Conservation (phyloP, 495 filamentous ascomycete species). For the Penicillium bovifimosum region DNA sequence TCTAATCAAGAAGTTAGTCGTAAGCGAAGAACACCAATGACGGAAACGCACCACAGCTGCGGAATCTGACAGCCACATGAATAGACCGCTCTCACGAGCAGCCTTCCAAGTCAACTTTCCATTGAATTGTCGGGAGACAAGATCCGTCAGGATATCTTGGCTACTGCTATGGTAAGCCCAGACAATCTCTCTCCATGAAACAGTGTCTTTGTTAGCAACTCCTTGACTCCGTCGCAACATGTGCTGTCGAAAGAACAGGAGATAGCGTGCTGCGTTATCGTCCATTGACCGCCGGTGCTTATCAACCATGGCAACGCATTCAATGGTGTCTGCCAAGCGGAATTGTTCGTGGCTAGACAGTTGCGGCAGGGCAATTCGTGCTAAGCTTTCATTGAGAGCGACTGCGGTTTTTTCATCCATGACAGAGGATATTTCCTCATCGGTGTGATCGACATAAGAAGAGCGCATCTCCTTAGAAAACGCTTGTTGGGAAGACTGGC, state of each 20-base stretch:
- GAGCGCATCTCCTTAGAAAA: constrained; percentile 49
- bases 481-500: constrained; percentile 32
- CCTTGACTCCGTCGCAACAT: constrained; percentile 61
- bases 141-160: constrained; percentile 87
- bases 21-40: neutral
- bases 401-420: constrained; percentile 69
- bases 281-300: constrained; percentile 89
- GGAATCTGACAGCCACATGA: constrained; percentile 86
- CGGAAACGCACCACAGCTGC: constrained; percentile 63
- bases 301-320: constrained; percentile 81
- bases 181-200: constrained; percentile 89
- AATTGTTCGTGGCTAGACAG: constrained; percentile 87
- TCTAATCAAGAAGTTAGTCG: constrained; percentile 42
- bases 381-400: constrained; percentile 72
- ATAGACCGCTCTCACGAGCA: constrained; percentile 81
- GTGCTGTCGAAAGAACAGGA: constrained; percentile 85
- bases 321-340: constrained; percentile 77
- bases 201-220: constrained; percentile 54
- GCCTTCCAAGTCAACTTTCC: constrained; percentile 76
- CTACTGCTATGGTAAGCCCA: constrained; percentile 91
- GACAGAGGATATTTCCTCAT: constrained; percentile 55
- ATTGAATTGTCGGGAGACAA: constrained; percentile 76
- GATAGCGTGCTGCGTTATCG: constrained; percentile 83
- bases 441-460: constrained; percentile 48
- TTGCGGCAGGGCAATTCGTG: constrained; percentile 67